phyloP scores from a whole-genome alignment of 169 alveolate species.

The Plasmodium billcollinsi region DNA sequence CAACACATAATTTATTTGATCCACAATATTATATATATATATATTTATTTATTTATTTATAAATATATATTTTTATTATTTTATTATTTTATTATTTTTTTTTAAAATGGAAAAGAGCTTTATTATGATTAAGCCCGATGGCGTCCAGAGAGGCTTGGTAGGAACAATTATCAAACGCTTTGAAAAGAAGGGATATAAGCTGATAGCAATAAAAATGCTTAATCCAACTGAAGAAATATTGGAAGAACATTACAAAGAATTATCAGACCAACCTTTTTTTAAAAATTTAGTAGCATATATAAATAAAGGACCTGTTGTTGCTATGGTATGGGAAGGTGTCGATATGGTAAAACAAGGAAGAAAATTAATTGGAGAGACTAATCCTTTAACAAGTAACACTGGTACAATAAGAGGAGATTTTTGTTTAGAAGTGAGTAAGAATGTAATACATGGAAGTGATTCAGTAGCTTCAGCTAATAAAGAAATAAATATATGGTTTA shows the following conservation, averaged over 20 bases:
- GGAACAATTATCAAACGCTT: constrained; percentile 95
- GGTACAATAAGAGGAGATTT: constrained; percentile 97
- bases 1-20: too few species aligned
- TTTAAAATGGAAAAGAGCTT: constrained; percentile 91
- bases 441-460: constrained; percentile 96
- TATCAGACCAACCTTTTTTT: constrained; percentile 95
- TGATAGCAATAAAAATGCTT: constrained; percentile 94
- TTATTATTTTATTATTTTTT: background rate
- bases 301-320: constrained; percentile 97
- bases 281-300: constrained; percentile 92
- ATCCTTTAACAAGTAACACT: constrained; percentile 83
- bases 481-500: constrained; percentile 97
- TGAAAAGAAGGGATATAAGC: constrained; percentile 96
- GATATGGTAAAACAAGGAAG: constrained; percentile 96
- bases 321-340: constrained; percentile 98
- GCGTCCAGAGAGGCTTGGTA: constrained; percentile 97
- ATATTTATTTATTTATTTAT: background rate
- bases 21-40: background rate
- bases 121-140: constrained; percentile 99
- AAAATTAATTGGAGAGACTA: constrained; percentile 95
- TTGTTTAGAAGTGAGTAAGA: constrained; percentile 95
- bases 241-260: constrained; percentile 96
- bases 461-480: constrained; percentile 94
- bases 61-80: background rate
- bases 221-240: constrained; percentile 91